These are phyloP conservation scores for Colletotrichum sp. DNA, from an alignment of 2,329 filamentous ascomycete genomes.

Conservation along the genomic window DNA sequence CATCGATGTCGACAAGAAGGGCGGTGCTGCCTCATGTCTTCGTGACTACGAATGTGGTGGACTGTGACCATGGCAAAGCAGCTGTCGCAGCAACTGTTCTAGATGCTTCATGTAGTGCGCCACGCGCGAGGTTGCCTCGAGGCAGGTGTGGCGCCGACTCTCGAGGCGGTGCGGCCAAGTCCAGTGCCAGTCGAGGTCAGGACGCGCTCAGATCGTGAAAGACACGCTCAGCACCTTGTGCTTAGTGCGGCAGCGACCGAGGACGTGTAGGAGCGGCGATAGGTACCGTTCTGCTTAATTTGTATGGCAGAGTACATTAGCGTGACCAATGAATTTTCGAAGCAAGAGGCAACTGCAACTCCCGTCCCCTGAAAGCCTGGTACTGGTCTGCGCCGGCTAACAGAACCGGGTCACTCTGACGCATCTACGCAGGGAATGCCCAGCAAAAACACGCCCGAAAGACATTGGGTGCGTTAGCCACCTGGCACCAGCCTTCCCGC, in stretches of 20 bases:
- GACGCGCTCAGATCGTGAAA: conserved; percentile 1
- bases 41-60: not conserved
- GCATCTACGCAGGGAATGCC: too few relatives aligned
- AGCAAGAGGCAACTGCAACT: not conserved
- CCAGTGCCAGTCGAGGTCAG: not conserved
- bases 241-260: not conserved
- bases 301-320: not conserved
- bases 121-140: not conserved
- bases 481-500: conserved; percentile 4
- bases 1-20: not conserved
- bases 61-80: not conserved
- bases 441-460: not conserved
- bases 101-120: not conserved
- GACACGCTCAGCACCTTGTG: not conserved
- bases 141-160: not conserved
- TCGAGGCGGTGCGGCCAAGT: not conserved
- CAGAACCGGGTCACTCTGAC: not conserved
- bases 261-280: not conserved
- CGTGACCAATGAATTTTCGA: not conserved
- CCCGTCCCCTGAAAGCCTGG: not conserved
- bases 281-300: not conserved
- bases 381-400: conserved; percentile 7
- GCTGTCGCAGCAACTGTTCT: not conserved
- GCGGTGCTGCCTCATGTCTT: not conserved
- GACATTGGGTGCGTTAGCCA: conserved; percentile 13